Conservation (phyloP, 495 filamentous ascomycete species). For the Hyaloscypha bicolor region DNA sequence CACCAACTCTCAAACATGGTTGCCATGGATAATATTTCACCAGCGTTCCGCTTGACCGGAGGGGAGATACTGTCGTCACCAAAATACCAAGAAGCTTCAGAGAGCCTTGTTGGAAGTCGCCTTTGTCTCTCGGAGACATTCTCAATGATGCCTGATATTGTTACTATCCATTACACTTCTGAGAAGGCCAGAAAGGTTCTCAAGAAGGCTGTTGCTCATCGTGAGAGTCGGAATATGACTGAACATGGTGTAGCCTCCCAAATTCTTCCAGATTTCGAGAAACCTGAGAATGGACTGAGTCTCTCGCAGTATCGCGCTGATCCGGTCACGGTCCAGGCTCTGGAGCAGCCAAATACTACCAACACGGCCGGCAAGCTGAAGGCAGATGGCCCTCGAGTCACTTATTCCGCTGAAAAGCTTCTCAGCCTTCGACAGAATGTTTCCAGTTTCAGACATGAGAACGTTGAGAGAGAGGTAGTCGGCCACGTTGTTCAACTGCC, state of each 20-base stretch:
- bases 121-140: constrained; percentile 18
- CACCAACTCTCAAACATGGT: constrained; percentile 9
- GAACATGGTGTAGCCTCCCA: background rate
- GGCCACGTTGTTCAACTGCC: no score
- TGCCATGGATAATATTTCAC: background rate
- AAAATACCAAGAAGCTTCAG: background rate
- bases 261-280: no score
- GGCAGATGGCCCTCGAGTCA: background rate
- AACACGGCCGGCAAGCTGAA: background rate
- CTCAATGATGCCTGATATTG: constrained; percentile 3
- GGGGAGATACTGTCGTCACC: constrained; percentile 8
- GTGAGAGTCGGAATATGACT: background rate
- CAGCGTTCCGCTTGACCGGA: background rate
- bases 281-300: no score
- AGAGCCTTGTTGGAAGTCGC: constrained; percentile 9
- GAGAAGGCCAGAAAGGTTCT: constrained; percentile 10
- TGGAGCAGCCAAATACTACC: no score
- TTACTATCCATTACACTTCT: background rate
- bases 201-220: constrained; percentile 12
- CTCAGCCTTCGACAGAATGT: background rate
- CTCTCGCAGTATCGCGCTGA: no score
- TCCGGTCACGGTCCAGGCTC: no score
- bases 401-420: background rate
- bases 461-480: background rate
- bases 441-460: background rate